These are phyloP conservation scores for Cucurbita argyrosperma DNA, from an alignment of 306 rosid genomes.

Conservation along the genomic window DNA sequence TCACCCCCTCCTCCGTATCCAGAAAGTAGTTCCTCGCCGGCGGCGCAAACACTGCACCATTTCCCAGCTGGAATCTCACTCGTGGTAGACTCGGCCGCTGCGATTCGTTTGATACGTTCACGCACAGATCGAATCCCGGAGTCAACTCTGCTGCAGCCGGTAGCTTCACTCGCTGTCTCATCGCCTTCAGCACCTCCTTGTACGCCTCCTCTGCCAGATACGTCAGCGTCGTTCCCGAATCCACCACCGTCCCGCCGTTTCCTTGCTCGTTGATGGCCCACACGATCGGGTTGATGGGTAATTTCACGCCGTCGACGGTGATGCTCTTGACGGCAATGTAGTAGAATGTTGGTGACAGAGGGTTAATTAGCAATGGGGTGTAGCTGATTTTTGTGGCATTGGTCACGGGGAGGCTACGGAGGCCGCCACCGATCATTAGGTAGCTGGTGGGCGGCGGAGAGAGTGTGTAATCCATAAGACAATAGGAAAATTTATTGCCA, in stretches of 20 bases:
- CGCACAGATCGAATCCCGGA: slow-evolving; percentile 50
- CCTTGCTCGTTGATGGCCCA: slow-evolving; percentile 40
- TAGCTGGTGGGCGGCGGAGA: slow-evolving; percentile 65
- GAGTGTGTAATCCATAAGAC: slow-evolving; percentile 54
- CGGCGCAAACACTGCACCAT: slow-evolving; percentile 37
- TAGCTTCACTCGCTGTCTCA: slow-evolving; percentile 17
- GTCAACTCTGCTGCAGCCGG: slow-evolving; percentile 8
- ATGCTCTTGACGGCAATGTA: slow-evolving; percentile 32
- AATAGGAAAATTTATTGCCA: slow-evolving; percentile 59
- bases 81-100: slow-evolving; percentile 27
- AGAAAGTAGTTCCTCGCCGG: slow-evolving; percentile 52
- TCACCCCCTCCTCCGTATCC: slow-evolving; percentile 30
- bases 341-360: slow-evolving; percentile 53
- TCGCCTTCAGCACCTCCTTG: slow-evolving; percentile 24
- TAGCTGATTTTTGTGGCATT: slow-evolving; percentile 14
- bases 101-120: slow-evolving; percentile 29
- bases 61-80: slow-evolving; percentile 31
- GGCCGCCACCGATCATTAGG: slow-evolving; percentile 33
- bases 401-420: slow-evolving; percentile 8
- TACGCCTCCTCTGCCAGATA: slow-evolving; percentile 41
- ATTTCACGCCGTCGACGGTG: slow-evolving; percentile 22
- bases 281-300: slow-evolving; percentile 32
- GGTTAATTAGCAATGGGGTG: slow-evolving; percentile 37
- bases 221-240: slow-evolving; percentile 61
- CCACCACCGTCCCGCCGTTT: slow-evolving; percentile 63